Conservation (phyloP, 768 basidiomycete species). For the Trametes villosa region DNA sequence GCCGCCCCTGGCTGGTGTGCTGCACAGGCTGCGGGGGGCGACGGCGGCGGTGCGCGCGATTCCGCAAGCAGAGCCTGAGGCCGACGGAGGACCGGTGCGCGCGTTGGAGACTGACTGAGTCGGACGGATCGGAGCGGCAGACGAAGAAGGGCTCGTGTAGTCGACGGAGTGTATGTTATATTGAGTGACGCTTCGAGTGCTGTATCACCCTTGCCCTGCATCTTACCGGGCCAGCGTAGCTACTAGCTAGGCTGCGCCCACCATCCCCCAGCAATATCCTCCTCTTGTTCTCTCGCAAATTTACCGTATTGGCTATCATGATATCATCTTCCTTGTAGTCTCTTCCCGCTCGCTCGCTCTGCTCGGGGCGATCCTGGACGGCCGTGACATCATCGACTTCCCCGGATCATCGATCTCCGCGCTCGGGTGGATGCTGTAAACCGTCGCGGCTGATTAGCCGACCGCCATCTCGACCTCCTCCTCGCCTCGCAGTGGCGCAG, state of each 20-base stretch:
- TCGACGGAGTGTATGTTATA: conserved; percentile 14
- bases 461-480: background rate
- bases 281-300: background rate
- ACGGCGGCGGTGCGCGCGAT: background rate
- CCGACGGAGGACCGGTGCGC: background rate
- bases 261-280: background rate
- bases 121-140: conserved; percentile 9
- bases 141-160: conserved; percentile 3
- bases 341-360: too few relatives aligned
- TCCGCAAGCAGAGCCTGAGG: background rate
- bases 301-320: too few relatives aligned
- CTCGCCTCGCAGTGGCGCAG: too few relatives aligned
- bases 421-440: background rate
- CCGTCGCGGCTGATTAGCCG: background rate
- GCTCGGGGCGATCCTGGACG: background rate
- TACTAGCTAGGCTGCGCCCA: background rate
- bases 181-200: conserved; percentile 9
- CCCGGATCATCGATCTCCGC: background rate
- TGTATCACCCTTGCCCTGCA: background rate
- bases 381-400: background rate
- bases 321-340: too few relatives aligned
- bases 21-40: background rate
- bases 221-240: background rate
- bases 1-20: background rate
- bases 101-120: too few relatives aligned